Base-by-base conservation (phyloP, 345 rosid species). In the Excoecaria cochinchinensis region DNA sequence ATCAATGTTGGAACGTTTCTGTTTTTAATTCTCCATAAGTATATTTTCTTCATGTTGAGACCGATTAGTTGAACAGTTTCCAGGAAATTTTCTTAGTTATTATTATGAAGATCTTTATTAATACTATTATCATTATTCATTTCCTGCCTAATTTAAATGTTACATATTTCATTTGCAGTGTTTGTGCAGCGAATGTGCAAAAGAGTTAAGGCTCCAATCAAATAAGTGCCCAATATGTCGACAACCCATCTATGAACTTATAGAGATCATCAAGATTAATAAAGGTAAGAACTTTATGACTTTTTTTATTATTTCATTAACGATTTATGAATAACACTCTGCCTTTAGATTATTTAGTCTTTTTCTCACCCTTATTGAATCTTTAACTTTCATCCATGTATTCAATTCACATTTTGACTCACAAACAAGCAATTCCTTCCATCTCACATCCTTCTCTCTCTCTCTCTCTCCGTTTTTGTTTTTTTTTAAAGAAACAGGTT, bases 221-320 rank as follows among this genome's bases (percentile, higher is more conserved):
- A 75, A 78, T 52, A 78, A 79, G 46, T 81, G 84, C 71, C 88
- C 84, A 0, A 78, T 80, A 17, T 80, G 84, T 31, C 82, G 81
- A 46, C 84, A 83, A 48, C 72, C 78, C 13, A 80, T 82, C n/a
- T 11, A 83, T 53, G 42, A 82, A 78, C 83, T 82, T 38, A 0
- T 85, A 39, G 81, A 78, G 84, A 80, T 82, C 71, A 80, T 82
- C 71, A 82, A 80, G 77, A 79, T 80, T 56, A 69, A 58, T 51
- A 50, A 60, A 4, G 73, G 86, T 83, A 50, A 51, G 16, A 44
- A 51, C 31, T 63, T 14, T 24, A 12, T 4, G n/a, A 36, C 52
- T 13, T 6, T 61, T 15, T 24, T 31, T 31, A 31, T 31, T 8
- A 25, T 19, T 47, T 10, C 42, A 59, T 16, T 31, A 15, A 5